Base-by-base conservation (phyloP, 176 grass and related monocot species). In the Hsuehochloa calcarea region DNA sequence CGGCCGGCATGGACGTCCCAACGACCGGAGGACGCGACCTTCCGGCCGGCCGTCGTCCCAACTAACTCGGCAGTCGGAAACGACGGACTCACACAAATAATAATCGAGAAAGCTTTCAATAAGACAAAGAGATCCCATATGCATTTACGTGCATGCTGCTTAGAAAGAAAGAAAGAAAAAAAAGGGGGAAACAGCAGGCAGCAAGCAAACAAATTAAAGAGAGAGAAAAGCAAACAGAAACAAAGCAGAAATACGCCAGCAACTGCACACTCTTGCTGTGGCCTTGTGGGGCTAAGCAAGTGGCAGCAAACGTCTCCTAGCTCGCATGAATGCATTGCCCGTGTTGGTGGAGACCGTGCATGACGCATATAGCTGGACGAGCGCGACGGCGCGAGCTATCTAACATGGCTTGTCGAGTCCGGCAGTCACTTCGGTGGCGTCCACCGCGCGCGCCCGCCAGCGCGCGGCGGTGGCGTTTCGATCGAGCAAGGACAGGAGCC, bases 1-100 rank as follows among this genome's bases (percentile, higher is more conserved):
- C 29, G 37, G 3, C 15, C 69, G 75, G 60, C 29, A 16, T 67
- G 6, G 81, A 89, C 81, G 75, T 84, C 20, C 68, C 76, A 89
- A 69, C 87, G 49, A 60, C 80, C 65, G n/a, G 27, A 52, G 23
- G 52, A 19, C 27, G 19, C 52, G 12, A 15, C 45, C 74, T 56
- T 25, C 15, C 22, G 54, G 70, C 45, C 22, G 43, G 23, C 43
- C 70, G 23, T 15, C 22, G 46, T n/a, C 37, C 66, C 37, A 68
- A 25, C 44, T 0, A 72, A 50, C 25, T 44, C 56, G 51, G 34
- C 20, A 12, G 19, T 76, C 31, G 69, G 44, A 13, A 65, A 49
- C 41, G 40, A 79, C 56, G 59, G 12, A 20, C 56, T 29, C 55
- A 41, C 37, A 26, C 38, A 11, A 1, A 22, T 37, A 22, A 74